Evolutionary conservation across 805 yeast species (phyloP), one percentile per base, ranked within the genome.

Genomic region (Millerozyma acaciae): DNA sequence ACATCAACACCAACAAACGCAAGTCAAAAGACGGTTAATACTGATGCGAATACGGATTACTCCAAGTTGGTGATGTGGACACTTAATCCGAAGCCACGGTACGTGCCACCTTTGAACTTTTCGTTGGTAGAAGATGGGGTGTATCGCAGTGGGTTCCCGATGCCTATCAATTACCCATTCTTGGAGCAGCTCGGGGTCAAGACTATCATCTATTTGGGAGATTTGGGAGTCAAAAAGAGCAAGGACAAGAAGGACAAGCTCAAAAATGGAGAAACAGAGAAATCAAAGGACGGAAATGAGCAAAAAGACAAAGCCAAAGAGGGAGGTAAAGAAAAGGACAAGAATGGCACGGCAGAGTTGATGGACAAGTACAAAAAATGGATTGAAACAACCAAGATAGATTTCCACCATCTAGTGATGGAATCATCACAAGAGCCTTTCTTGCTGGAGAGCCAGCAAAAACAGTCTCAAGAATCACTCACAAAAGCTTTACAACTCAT

Each of bases 71-170:
- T 32, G 17, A 31, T 39, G 17, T 30, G 33, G 20, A 34, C 37
- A 15, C 28, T 34, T 10, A 27, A 32, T 18, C 46, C 49, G 12
- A 44, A 42, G 20, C 48, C 48, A 6, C 51, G 44, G 32, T 55
- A 55, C 31, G 94, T 89, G 1, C 98, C 98, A 4, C 98, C 98
- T 1, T 68, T 93, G 45, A 89, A 87, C 57, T 90, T 90, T 50
- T 76, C 95, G 1, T 75, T 86, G 15, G 96, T 93, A 2, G 96
- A 85, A 39, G 88, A 86, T 37, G 80, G 84, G 5, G 76, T 90
- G 8, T 90, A 89, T 55, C 65, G 98, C 13, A 81, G 94, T 2
- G 98, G 98, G 1, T 95, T 89, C 51, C 98, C 98, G 1, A 84
- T 87, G 66, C 84, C 86, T 0, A 73, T 79, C 42, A 90, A 88